Base-by-base conservation (phyloP, 2,329 filamentous ascomycete genomes). In the Venturia effusa region DNA sequence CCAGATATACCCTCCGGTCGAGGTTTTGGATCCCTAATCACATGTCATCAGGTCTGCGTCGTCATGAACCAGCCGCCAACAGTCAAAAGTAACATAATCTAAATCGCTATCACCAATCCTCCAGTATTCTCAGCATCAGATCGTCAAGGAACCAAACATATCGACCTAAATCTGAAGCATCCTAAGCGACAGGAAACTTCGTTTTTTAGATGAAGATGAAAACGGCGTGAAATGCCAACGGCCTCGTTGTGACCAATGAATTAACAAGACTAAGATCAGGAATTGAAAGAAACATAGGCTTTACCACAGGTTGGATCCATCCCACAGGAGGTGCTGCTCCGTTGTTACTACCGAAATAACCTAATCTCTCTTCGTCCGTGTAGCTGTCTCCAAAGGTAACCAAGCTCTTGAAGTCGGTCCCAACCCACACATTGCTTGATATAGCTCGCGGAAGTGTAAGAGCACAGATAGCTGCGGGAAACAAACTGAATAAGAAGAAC, bases 311-410 rank as follows among this genome's bases (percentile, higher is more conserved):
- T 40, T 79, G 73, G 15, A 77, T 72, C 73, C 78, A 83, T 54
- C 88, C 88, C 0, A 84, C 74, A 0, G 88, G 87, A 1, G 89
- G 88, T 0, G 83, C 78, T 6, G 77, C 74, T 51, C 83, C 84
- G 68, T 84, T 78, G 67, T 88, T 77, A 40, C 69, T 74, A 64
- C 77, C 74, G 70, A 92, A 88, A 71, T 89, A 91, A 11, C 71
- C 70, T 11, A 89, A 72, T 11, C 89, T 83, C 15, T 81, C 84
- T 69, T 91, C 87, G 70, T 92, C 89, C 0, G 88, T 90, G 70
- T 88, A 92, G 73, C 87, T 90, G 73, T 91, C 87, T 15, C 88
- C 88, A 70, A 92, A 91, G 0, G 85, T 81, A 45, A 90, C 81
- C 43, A 90, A 72, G 61, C 84, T 86, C 34, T 83, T 79, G 70